phyloP scores from a whole-genome alignment of 257 asterid species.

The Haberlea rhodopensis region DNA sequence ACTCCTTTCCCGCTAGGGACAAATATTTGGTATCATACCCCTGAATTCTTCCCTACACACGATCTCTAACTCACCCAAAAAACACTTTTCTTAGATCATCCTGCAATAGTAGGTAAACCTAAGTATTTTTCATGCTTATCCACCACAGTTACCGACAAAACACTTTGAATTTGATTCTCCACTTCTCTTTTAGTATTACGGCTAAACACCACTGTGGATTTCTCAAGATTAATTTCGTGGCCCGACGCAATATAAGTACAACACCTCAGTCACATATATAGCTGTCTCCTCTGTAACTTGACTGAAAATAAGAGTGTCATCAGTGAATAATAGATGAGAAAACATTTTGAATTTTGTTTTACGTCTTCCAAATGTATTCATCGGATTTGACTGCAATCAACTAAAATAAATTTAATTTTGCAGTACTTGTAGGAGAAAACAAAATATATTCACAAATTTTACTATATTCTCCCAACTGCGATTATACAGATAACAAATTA shows the following conservation, averaged over 20 bases:
- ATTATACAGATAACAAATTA: too few relatives aligned
- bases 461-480: too few relatives aligned
- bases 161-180: background rate
- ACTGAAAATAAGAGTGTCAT: background rate
- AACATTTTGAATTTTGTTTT: too few relatives aligned
- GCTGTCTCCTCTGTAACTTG: background rate
- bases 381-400: too few relatives aligned
- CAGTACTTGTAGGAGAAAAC: too few relatives aligned
- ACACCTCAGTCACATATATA: rapidly evolving
- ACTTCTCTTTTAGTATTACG: too few relatives aligned
- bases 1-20: background rate
- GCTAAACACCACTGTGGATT: background rate
- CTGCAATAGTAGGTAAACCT: background rate
- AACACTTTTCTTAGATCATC: background rate
- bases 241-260: background rate
- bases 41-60: background rate
- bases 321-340: background rate
- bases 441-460: too few relatives aligned
- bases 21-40: background rate
- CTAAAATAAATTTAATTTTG: too few relatives aligned
- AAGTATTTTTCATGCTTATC: too few relatives aligned
- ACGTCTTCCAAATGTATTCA: too few relatives aligned
- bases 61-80: background rate
- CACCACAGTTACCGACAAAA: too few relatives aligned
- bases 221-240: background rate